These are phyloP conservation scores for Ceratocystiopsis sp. DNA, from an alignment of 2,329 filamentous ascomycete species.

Conservation along the genomic window DNA sequence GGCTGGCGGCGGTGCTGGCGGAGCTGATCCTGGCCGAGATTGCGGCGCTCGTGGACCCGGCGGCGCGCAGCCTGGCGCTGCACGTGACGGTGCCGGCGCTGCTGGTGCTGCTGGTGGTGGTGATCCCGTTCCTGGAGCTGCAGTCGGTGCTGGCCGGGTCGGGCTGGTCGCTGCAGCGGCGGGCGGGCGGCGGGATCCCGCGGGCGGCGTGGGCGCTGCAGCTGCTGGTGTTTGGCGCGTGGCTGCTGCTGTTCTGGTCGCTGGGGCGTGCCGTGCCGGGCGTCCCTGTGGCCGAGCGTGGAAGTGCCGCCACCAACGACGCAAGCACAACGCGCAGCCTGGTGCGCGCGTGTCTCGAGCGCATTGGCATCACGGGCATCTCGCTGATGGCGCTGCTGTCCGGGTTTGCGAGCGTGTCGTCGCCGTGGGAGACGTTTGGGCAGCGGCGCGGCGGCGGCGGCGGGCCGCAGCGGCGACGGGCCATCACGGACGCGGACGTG, in stretches of 20 bases:
- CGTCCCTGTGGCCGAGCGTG: conserved; percentile 8
- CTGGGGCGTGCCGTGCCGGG: conserved; percentile 41
- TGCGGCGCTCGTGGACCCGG: conserved; percentile 52
- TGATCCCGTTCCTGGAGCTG: conserved; percentile 67
- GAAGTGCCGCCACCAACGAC: conserved; percentile 10
- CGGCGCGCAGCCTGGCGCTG: conserved; percentile 50
- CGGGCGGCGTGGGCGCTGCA: conserved; percentile 49
- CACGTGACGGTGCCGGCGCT: conserved; percentile 53
- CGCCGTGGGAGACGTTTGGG: conserved; percentile 70
- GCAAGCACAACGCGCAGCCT: conserved; percentile 13
- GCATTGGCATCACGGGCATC: conserved; percentile 73
- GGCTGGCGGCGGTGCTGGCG: conserved; percentile 58
- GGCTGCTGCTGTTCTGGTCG: conserved; percentile 64
- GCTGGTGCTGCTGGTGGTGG: conserved; percentile 52
- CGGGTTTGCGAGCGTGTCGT: conserved; percentile 76
- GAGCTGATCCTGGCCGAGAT: conserved; percentile 76
- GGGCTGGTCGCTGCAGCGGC: conserved; percentile 47
- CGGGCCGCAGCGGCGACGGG: conserved; percentile 21
- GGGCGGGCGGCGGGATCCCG: conserved; percentile 36
- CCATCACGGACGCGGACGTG: conserved; percentile 58
- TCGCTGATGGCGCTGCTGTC: conserved; percentile 76
- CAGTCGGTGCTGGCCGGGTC: conserved; percentile 41
- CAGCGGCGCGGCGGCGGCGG: conserved; percentile 28
- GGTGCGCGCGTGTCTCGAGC: conserved; percentile 39
- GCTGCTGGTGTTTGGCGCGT: conserved; percentile 41